A percentile compares a stretch with the other conserved stretches of the same genome.
Evolutionary conservation across 306 rosid species (phyloP).

Genomic region (Cucurbita argyrosperma): DNA sequence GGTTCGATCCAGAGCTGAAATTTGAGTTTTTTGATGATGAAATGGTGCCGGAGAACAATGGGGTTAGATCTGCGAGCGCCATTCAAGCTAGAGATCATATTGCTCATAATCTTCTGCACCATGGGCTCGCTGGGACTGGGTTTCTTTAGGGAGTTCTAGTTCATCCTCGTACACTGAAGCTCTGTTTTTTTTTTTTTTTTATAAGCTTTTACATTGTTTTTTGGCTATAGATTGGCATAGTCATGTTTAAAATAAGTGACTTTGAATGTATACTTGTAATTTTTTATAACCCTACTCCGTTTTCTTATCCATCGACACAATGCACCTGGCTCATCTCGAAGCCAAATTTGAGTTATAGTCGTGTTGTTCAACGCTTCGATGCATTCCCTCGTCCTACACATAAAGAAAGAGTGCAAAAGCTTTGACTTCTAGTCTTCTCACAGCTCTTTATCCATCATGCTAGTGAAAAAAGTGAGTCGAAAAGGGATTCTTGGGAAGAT

Average conservation of each 20-base stretch:
- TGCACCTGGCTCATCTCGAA: too few relatives aligned
- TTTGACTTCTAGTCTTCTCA: too few relatives aligned
- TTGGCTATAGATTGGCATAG: not conserved
- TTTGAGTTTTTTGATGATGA: slow-evolving; percentile 56
- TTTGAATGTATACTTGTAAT: not conserved
- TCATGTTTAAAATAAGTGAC: not conserved
- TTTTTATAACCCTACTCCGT: not conserved
- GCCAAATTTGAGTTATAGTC: too few relatives aligned
- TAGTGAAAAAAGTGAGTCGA: too few relatives aligned
- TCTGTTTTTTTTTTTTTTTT: too few relatives aligned
- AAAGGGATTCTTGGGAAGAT: too few relatives aligned
- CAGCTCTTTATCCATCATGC: too few relatives aligned
- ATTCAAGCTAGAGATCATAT: slow-evolving; percentile 66
- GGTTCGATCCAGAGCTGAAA: slow-evolving; percentile 37
- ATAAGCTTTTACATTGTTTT: not conserved
- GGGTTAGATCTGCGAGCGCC: slow-evolving; percentile 41
- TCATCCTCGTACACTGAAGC: not conserved
- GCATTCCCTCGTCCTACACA: too few relatives aligned
- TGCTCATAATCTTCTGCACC: slow-evolving; percentile 88
- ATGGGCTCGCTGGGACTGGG: slow-evolving; percentile 78
- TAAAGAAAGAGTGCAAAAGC: too few relatives aligned
- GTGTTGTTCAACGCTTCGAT: too few relatives aligned
- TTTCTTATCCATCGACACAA: too few relatives aligned
- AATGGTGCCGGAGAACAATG: slow-evolving; percentile 41
- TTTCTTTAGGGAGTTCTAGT: slow-evolving; percentile 28